phyloP scores from a whole-genome alignment of 352 stramenopile genomes.

The Aphanomyces stellatus region DNA sequence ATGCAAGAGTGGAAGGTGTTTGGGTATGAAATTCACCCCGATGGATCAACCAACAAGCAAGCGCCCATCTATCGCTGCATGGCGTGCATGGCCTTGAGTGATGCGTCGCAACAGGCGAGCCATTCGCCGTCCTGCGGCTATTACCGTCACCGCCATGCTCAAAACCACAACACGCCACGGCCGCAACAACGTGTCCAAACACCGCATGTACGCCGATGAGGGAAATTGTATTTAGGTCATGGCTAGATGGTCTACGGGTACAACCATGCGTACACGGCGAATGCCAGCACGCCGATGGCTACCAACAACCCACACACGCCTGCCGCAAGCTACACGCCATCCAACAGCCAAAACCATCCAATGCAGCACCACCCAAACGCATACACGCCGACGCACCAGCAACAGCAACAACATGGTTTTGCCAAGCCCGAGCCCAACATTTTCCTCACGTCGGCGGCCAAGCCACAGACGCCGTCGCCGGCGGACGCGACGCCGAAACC shows the following conservation, averaged over 20 bases:
- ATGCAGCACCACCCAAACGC: neutral
- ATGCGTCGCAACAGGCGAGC: neutral
- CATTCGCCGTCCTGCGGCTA: conserved; percentile 10
- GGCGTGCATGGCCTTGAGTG: neutral
- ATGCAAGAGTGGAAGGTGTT: conserved; percentile 58
- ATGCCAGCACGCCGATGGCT: too few species aligned
- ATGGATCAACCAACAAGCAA: conserved; percentile 31
- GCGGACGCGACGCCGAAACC: neutral
- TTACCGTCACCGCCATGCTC: neutral
- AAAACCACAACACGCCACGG: neutral
- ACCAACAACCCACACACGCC: neutral
- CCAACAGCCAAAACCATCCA: conserved; percentile 8
- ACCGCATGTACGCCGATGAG: neutral
- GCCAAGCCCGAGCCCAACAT: neutral
- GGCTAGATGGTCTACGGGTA: conserved; percentile 7
- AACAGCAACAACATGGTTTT: neutral
- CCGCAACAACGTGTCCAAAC: neutral
- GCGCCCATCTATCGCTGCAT: conserved; percentile 16
- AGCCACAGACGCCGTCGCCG: neutral
- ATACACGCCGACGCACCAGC: neutral
- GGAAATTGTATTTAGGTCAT: too few species aligned
- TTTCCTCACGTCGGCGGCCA: neutral
- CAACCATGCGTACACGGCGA: neutral
- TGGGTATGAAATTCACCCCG: conserved; percentile 65
- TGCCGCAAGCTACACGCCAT: conserved; percentile 1